Evolutionary conservation across 352 stramenopile species (phyloP), one percentile per base, ranked within the genome.

Genomic region (Globisporangium cylindrosporum): DNA sequence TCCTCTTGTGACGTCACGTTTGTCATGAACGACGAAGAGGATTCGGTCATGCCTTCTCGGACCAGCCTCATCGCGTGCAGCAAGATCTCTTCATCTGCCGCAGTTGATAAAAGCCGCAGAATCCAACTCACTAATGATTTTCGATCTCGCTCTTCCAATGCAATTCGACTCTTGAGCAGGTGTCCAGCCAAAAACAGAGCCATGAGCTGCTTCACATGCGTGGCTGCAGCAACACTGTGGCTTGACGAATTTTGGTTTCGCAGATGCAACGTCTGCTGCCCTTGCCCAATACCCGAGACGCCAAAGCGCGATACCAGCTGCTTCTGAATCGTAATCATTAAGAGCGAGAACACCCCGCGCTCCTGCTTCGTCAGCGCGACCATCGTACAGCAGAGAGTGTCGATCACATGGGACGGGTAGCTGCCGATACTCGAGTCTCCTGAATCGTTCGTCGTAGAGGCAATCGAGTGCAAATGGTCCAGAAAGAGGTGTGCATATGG

Each of bases 241-340:
- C 25, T 77, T 5, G 59, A 22, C n/a, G 46, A 63, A 14, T 53
- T 69, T 12, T 41, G 58, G 18, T 54, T 67, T 25, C 76, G 63
- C 49, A 72, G 41, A 32, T 69, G 64, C 36, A 74, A 67, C 22
- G 53, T 61, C 46, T 74, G 78, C 46, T 81, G 70, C 2, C 70
- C 36, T 24, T 51, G 66, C 1, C 29, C 34, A 9, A 74, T 51
- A 10, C 57, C 65, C 5, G 67, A 61, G 9, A 63, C 48, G 41
- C 76, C 77, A 2, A 74, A 64, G 1, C 73, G 77, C 20, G 76
- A 77, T 4, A 91, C 81, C 20, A 92, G 78, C 64, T 94, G 86
- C 64, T 94, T 94, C 65, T 94, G 86, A 59, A 94, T 94, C 8
- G 84, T 94, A 57, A 94, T 94, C 86, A 94, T 90, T 24, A 94